Evolutionary conservation across 768 basidiomycete species (phyloP).

Genomic region (Mycena indigotica): DNA sequence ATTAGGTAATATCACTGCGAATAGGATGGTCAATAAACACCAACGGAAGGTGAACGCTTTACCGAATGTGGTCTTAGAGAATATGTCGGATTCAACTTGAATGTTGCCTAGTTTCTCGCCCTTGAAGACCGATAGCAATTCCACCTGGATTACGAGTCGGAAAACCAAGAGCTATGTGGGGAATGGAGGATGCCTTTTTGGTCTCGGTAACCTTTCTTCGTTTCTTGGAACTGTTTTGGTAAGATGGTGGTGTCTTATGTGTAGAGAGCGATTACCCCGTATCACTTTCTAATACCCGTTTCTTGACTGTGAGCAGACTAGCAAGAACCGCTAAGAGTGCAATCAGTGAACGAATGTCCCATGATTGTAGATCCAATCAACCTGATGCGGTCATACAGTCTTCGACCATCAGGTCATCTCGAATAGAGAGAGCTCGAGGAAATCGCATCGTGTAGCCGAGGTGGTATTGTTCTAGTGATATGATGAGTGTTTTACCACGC

Average conservation of each 20-base stretch:
- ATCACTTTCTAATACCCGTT: slow-evolving; percentile 73
- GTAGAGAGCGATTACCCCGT: slow-evolving; percentile 47
- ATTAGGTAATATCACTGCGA: slow-evolving; percentile 74
- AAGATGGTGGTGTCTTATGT: too few species aligned
- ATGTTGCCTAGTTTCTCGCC: slow-evolving; percentile 67
- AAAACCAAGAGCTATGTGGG: neutral
- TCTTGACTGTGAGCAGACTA: slow-evolving; percentile 61
- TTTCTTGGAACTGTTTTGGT: slow-evolving; percentile 44
- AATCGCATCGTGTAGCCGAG: slow-evolving; percentile 92
- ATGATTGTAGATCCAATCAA: slow-evolving; percentile 26
- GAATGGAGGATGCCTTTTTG: slow-evolving; percentile 47
- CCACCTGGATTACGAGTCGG: slow-evolving; percentile 40
- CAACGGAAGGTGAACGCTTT: slow-evolving; percentile 1
- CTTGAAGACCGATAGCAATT: slow-evolving; percentile 64
- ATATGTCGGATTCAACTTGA: slow-evolving; percentile 61
- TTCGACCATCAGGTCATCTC: slow-evolving; percentile 71
- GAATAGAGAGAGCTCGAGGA: slow-evolving; percentile 78
- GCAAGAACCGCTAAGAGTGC: slow-evolving; percentile 55
- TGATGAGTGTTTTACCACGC: too few species aligned
- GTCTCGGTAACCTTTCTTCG: slow-evolving; percentile 52
- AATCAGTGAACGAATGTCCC: neutral
- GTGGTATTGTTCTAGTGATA: slow-evolving; percentile 87
- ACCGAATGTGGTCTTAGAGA: slow-evolving; percentile 83
- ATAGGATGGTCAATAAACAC: slow-evolving; percentile 5
- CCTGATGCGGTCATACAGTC: slow-evolving; percentile 77